Conservation (phyloP, 1,284 basidiomycete species). For the Irpex sp. region DNA sequence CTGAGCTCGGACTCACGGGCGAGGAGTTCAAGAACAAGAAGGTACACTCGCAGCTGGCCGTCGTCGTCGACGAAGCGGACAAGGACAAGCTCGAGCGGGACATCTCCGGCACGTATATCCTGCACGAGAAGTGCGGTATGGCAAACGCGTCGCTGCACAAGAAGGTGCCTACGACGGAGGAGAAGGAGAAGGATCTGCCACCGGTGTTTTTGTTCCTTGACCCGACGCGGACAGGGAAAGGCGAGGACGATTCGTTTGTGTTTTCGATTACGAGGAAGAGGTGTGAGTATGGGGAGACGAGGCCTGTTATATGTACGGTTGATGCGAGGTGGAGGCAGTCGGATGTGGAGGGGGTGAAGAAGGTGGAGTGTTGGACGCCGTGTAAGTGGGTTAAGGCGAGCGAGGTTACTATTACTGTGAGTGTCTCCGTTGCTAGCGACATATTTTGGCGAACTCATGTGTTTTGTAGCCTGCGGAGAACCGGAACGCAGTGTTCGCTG, state of each 20-base stretch:
- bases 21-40: slow-evolving; percentile 61
- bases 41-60: slow-evolving; percentile 63
- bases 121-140: slow-evolving; percentile 85
- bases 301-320: slow-evolving; percentile 70
- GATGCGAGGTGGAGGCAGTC: slow-evolving; percentile 76
- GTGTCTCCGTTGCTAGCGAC: slow-evolving; percentile 14
- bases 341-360: slow-evolving; percentile 38
- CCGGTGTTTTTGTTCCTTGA: slow-evolving; percentile 82
- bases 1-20: slow-evolving; percentile 70
- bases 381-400: slow-evolving; percentile 56
- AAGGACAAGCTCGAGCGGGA: slow-evolving; percentile 65
- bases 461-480: slow-evolving; percentile 43
- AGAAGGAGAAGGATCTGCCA: slow-evolving; percentile 46
- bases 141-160: slow-evolving; percentile 85
- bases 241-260: slow-evolving; percentile 71
- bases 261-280: slow-evolving; percentile 77
- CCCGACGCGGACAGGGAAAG: slow-evolving; percentile 73
- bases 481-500: slow-evolving; percentile 58
- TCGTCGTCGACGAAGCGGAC: slow-evolving; percentile 52
- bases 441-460: too few relatives aligned
- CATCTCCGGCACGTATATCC: slow-evolving; percentile 74
- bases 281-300: slow-evolving; percentile 74
- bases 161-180: slow-evolving; percentile 39
- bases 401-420: slow-evolving; percentile 47
- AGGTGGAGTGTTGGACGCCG: slow-evolving; percentile 53